Evolutionary conservation across 148 eudicot species (phyloP).

Genomic region (Chenopodium quinoa): DNA sequence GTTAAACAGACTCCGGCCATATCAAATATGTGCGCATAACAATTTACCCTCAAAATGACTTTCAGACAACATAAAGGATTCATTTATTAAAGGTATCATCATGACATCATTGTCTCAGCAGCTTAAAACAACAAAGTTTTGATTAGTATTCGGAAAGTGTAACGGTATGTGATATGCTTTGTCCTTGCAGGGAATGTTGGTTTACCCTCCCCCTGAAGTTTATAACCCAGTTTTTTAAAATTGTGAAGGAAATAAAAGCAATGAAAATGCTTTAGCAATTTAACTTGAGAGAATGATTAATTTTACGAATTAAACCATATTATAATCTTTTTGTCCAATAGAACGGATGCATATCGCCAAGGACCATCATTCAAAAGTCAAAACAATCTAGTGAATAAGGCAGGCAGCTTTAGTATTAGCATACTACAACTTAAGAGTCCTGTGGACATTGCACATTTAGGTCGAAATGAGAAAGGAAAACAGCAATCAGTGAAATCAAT

Average conservation of each 20-base stretch:
- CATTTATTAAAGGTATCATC: neutral
- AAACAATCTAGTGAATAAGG: neutral
- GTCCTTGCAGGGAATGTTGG: neutral
- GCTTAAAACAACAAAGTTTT: too few relatives aligned
- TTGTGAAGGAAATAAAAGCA: neutral
- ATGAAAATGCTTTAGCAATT: neutral
- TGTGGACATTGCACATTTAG: neutral
- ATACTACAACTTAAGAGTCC: neutral
- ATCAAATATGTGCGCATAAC: neutral
- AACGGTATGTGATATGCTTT: neutral
- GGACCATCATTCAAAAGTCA: neutral
- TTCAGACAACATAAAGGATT: neutral
- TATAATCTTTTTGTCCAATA: neutral
- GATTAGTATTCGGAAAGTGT: neutral
- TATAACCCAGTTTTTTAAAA: neutral
- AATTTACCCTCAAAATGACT: neutral
- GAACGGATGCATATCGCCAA: neutral
- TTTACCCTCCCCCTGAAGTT: neutral
- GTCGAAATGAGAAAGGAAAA: neutral
- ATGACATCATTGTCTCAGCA: neutral
- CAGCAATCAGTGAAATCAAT: neutral
- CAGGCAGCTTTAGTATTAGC: neutral
- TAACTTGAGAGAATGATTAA: neutral
- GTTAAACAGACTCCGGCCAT: neutral
- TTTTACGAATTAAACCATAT: neutral